Evolutionary conservation across 2,329 filamentous ascomycete species (phyloP), one percentile per base, ranked within the genome.

Genomic region (Penicillium sp.): DNA sequence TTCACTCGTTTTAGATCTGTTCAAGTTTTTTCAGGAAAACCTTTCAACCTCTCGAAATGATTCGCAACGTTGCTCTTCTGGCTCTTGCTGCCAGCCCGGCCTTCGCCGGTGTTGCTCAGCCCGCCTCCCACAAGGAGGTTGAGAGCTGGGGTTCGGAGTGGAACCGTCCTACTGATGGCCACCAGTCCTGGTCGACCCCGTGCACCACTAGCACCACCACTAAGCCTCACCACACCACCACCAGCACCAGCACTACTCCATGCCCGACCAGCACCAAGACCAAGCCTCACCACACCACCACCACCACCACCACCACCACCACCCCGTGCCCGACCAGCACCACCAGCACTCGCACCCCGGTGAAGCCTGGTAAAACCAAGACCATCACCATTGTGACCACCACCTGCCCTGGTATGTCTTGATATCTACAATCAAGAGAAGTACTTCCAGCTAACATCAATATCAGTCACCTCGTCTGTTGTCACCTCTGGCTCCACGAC

Each of bases 51-150:
- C 53, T 58, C 67, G 59, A 65, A 54, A 72, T 72, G 70, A 64
- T 72, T 55, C 68, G 69, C 56, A 62, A 64, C 58, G 46, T 70
- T 58, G 64, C 69, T 53, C 54, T 72, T 49, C 54, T 72, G 61
- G 68, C 67, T 46, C 60, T 72, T 54, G 64, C 65, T 46, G 61
- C 68, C 51, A 63, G 63, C 60, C 69, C 69, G 36, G 69, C 65
- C 41, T 62, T 72, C 43, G 69, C 68, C 44, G 69, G 68, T 57
- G 62, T 72, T 42, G 63, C 69, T 45, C 58, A 64, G 45, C 57
- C 54, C 40, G 25, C 38, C 40, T 38, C 51, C 18, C 39, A 38
- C 35, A 38, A 20, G 35, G 35, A 38, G 35, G 9, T 20, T 13
- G 35, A 38, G 35, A 11, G 9, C 18, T 38, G 16, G 16, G 18